These are phyloP conservation scores for Didymella keratinophila DNA, from an alignment of 2,329 filamentous ascomycete genomes.

Conservation along the genomic window DNA sequence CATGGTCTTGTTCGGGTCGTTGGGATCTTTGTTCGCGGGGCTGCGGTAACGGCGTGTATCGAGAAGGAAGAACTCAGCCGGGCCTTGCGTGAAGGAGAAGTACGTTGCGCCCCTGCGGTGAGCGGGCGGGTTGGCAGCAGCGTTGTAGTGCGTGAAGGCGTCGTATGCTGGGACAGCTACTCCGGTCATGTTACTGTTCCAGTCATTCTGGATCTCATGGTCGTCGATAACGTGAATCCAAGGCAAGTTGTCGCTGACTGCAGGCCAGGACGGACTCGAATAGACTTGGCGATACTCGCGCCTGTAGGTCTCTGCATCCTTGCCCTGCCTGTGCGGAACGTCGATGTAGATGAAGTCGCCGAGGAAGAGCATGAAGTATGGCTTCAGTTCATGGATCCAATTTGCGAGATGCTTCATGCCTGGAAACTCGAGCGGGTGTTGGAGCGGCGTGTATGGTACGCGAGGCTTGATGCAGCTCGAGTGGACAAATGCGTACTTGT, in stretches of 20 bases:
- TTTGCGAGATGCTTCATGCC: slow-evolving; percentile 79
- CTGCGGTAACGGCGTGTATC: slow-evolving; percentile 90
- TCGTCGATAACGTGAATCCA: slow-evolving; percentile 98
- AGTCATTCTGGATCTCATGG: slow-evolving; percentile 96
- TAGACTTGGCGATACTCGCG: slow-evolving; percentile 97
- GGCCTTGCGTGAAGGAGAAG: slow-evolving; percentile 88
- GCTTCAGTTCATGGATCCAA: slow-evolving; percentile 73
- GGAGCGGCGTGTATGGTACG: slow-evolving; percentile 86
- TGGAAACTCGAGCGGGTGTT: slow-evolving; percentile 81
- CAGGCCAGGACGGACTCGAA: slow-evolving; percentile 87
- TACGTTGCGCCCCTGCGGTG: slow-evolving; percentile 75
- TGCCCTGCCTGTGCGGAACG: slow-evolving; percentile 81
- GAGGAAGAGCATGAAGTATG: slow-evolving; percentile 76
- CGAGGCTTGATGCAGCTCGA: slow-evolving; percentile 92
- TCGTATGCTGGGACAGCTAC: slow-evolving; percentile 82
- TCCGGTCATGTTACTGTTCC: slow-evolving; percentile 81
- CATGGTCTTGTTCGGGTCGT: slow-evolving; percentile 79
- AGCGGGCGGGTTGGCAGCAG: slow-evolving; percentile 79
- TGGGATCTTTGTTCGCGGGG: slow-evolving; percentile 67
- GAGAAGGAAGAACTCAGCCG: slow-evolving; percentile 91
- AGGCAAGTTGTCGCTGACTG: slow-evolving; percentile 78
- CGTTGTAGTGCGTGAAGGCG: slow-evolving; percentile 88
- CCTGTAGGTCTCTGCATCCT: slow-evolving; percentile 76
- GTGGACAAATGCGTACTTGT: slow-evolving; percentile 86
- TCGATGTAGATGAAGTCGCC: slow-evolving; percentile 93